Percentiles rank a stretch among this genome's conserved stretches.
These are phyloP conservation scores for Trichoderma koningii DNA, from an alignment of 2,329 filamentous ascomycete species.

Conservation along the genomic window DNA sequence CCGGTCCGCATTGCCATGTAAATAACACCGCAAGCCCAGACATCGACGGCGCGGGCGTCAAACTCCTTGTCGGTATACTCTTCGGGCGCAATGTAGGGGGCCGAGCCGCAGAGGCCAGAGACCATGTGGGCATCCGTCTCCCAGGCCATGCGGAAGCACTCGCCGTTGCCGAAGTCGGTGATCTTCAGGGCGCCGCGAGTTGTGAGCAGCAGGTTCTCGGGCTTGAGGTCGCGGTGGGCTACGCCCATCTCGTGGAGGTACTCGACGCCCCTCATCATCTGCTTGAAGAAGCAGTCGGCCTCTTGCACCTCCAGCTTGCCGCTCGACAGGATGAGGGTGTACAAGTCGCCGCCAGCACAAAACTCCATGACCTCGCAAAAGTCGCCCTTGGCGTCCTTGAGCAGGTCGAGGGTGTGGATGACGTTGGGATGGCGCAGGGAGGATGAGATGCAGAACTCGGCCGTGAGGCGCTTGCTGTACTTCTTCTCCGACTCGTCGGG, in stretches of 20 bases:
- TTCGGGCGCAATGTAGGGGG: slow-evolving; percentile 95
- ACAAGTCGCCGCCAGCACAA: slow-evolving; percentile 93
- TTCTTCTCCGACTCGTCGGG: slow-evolving; percentile 95
- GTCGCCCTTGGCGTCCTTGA: slow-evolving; percentile 94
- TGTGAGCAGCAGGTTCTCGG: slow-evolving; percentile 92
- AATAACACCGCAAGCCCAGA: slow-evolving; percentile 98
- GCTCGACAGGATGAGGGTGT: slow-evolving; percentile 86
- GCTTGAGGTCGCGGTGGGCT: slow-evolving; percentile 93
- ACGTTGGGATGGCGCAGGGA: slow-evolving; percentile 96
- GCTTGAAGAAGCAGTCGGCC: slow-evolving; percentile 98
- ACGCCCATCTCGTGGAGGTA: slow-evolving; percentile 99
- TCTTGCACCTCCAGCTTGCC: slow-evolving; percentile 90
- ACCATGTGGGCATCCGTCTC: slow-evolving; percentile 99
- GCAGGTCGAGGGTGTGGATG: slow-evolving; percentile 92
- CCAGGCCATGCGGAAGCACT: slow-evolving; percentile 99
- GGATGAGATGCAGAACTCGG: slow-evolving; percentile 98
- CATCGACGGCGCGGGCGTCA: slow-evolving; percentile 93
- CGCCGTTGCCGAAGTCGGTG: slow-evolving; percentile 97
- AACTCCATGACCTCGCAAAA: slow-evolving; percentile 99
- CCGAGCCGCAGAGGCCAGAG: slow-evolving; percentile 91
- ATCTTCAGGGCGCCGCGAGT: slow-evolving; percentile 94
- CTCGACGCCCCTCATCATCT: slow-evolving; percentile 97
- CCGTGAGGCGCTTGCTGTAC: slow-evolving; percentile 95
- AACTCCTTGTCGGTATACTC: slow-evolving; percentile 96
- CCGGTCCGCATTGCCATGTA: slow-evolving; percentile 99